A percentile compares a stretch with the other conserved stretches of the same genome.
These are phyloP conservation scores for Coix lacrymajobi DNA, from an alignment of 176 grass and related monocot species.

Conservation along the genomic window DNA sequence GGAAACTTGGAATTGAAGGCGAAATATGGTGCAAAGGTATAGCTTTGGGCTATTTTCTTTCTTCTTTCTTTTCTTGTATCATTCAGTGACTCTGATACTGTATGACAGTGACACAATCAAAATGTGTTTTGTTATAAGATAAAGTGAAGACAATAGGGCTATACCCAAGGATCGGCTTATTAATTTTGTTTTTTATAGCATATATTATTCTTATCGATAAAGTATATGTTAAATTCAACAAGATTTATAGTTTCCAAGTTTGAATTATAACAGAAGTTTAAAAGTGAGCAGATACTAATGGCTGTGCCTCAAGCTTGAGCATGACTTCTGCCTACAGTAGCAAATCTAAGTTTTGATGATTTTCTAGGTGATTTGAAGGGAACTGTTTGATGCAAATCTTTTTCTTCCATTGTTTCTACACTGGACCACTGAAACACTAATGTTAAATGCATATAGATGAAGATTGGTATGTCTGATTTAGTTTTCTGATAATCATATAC, in stretches of 20 bases:
- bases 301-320: neutral
- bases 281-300: slow-evolving; percentile 11
- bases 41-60: neutral
- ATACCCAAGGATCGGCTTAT: neutral
- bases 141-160: neutral
- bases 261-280: neutral
- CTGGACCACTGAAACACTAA: neutral
- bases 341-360: neutral
- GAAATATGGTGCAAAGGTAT: slow-evolving; percentile 97
- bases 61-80: neutral
- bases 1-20: slow-evolving; percentile 97
- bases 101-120: neutral
- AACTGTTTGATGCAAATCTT: neutral
- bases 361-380: slow-evolving; percentile 4
- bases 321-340: neutral
- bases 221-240: slow-evolving; percentile 6
- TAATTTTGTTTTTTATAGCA: neutral
- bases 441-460: neutral
- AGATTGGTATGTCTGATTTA: neutral
- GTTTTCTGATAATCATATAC: slow-evolving; percentile 11
- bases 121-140: slow-evolving; percentile 5
- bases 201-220: neutral
- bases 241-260: neutral
- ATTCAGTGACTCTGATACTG: neutral
- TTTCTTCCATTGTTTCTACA: neutral